A percentile compares a stretch with the other conserved stretches of the same genome.
These are phyloP conservation scores for Hypoxylon sp. DNA, from an alignment of 2,329 filamentous ascomycete species.

Conservation along the genomic window DNA sequence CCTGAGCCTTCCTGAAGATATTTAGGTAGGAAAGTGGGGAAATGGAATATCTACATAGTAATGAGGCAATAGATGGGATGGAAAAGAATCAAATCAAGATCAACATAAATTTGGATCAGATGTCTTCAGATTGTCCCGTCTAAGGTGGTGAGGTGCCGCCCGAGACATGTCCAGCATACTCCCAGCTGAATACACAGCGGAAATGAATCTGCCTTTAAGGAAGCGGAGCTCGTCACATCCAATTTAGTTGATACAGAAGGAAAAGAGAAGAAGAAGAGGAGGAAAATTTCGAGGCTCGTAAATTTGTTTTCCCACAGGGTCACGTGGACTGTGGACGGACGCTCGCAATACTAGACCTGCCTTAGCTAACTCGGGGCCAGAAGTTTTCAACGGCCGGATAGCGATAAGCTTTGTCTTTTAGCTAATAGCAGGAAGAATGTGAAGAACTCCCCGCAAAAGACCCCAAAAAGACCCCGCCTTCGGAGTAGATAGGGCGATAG, in stretches of 20 bases:
- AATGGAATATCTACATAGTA: too few species aligned
- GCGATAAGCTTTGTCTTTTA: neutral
- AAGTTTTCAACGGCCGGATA: neutral
- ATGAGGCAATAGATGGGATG: neutral
- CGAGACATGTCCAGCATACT: constrained; percentile 73
- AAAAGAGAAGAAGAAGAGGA: constrained; percentile 53
- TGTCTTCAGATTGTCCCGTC: constrained; percentile 71
- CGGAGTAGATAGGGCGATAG: constrained; percentile 31
- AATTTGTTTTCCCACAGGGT: constrained; percentile 33
- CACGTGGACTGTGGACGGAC: too few species aligned
- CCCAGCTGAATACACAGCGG: constrained; percentile 60
- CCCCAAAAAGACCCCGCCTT: constrained; percentile 30
- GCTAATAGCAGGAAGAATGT: too few species aligned
- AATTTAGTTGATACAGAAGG: constrained; percentile 79
- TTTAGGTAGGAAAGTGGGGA: neutral
- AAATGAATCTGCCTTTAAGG: constrained; percentile 66
- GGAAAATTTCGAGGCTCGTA: constrained; percentile 18
- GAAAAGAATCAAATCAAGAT: constrained; percentile 29
- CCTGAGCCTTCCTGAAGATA: neutral
- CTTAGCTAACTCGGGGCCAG: constrained; percentile 3
- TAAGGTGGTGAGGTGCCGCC: constrained; percentile 73
- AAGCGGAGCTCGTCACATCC: constrained; percentile 79
- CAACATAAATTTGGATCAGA: constrained; percentile 67
- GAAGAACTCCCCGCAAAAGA: constrained; percentile 12
- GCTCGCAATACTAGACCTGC: constrained; percentile 11